phyloP scores from a whole-genome alignment of 78 protist species.

The Isochrysis galbana region DNA sequence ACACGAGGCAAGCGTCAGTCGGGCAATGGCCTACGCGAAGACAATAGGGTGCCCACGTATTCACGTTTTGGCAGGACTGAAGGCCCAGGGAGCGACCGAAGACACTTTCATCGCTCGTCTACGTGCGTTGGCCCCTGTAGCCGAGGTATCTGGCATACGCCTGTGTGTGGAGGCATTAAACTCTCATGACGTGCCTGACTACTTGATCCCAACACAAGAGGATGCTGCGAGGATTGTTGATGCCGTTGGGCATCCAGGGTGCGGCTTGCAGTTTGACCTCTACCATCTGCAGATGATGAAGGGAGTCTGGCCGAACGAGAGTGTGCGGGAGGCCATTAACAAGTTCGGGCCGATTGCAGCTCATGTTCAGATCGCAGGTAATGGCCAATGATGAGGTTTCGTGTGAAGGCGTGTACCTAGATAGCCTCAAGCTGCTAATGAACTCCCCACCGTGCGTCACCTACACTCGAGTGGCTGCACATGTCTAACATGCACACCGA shows the following conservation, averaged over 20 bases:
- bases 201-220: not conserved
- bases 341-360: not conserved
- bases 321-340: not conserved
- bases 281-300: not conserved
- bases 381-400: not conserved
- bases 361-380: not conserved
- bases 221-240: not conserved
- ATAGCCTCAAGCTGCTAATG: too few relatives aligned
- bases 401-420: too few relatives aligned
- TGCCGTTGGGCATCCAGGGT: not conserved
- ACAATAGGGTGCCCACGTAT: not conserved
- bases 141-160: not conserved
- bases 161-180: not conserved
- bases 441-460: too few relatives aligned
- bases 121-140: not conserved
- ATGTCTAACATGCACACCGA: too few relatives aligned
- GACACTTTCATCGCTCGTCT: not conserved
- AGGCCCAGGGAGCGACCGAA: not conserved
- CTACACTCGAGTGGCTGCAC: too few relatives aligned
- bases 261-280: not conserved
- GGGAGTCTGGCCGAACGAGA: not conserved
- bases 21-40: not conserved
- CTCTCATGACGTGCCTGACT: not conserved
- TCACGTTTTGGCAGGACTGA: not conserved
- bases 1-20: not conserved